Conservation (phyloP, 495 filamentous ascomycete species). For the Lasiosphaeria ovina region DNA sequence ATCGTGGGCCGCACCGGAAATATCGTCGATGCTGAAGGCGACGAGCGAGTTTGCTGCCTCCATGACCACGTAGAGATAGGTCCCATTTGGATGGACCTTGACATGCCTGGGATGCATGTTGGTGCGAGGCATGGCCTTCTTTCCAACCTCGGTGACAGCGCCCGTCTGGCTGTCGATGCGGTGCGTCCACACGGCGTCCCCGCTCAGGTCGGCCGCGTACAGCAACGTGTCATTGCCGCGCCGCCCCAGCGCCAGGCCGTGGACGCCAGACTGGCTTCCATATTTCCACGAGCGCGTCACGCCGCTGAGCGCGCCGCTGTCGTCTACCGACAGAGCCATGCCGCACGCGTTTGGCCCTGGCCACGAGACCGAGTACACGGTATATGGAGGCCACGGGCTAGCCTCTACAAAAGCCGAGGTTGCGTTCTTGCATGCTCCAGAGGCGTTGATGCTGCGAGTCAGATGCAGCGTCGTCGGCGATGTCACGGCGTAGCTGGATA, state of each 20-base stretch:
- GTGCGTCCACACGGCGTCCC: constrained; percentile 38
- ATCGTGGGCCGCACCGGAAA: constrained; percentile 6
- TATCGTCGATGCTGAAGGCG: constrained; percentile 8
- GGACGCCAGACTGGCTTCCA: constrained; percentile 28
- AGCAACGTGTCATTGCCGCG: constrained; percentile 16
- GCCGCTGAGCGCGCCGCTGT: constrained; percentile 25
- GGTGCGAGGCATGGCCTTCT: constrained; percentile 10
- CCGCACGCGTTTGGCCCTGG: constrained; percentile 32
- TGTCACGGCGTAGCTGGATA: constrained; percentile 48
- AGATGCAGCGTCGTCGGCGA: constrained; percentile 57
- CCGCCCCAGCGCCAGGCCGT: constrained; percentile 33
- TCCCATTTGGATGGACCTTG: constrained; percentile 27
- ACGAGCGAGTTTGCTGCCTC: constrained; percentile 22
- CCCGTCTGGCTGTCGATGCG: constrained; percentile 23
- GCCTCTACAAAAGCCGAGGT: constrained; percentile 32
- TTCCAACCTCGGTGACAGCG: constrained; percentile 8
- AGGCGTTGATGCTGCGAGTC: constrained; percentile 63
- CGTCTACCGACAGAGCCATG: constrained; percentile 30
- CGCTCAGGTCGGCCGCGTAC: constrained; percentile 35
- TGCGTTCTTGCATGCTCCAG: constrained; percentile 44
- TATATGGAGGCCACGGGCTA: constrained; percentile 24
- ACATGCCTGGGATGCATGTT: constrained; percentile 31
- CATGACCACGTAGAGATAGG: constrained; percentile 31
- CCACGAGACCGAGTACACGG: constrained; percentile 34
- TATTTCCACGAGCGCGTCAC: constrained; percentile 31